Evolutionary conservation across 2,329 filamentous ascomycete genomes (phyloP).

Genomic region (Neurospora crassa): DNA sequence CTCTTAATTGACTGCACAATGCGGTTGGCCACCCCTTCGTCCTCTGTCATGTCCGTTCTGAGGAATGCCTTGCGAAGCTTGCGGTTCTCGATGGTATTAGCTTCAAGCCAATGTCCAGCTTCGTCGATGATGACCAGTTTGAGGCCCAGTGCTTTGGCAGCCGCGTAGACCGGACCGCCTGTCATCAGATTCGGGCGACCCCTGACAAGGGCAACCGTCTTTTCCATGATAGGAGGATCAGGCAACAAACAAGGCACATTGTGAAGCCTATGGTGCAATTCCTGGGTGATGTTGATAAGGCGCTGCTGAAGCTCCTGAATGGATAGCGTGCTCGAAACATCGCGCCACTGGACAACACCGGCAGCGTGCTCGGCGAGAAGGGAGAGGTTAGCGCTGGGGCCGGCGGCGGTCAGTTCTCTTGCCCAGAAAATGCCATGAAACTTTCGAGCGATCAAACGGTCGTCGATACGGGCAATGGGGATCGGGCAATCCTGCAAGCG

Average conservation of each 20-base stretch:
- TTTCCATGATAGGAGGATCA: constrained; percentile 7
- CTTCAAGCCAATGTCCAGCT: constrained; percentile 17
- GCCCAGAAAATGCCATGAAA: constrained; percentile 5
- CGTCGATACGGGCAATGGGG: constrained; percentile 9
- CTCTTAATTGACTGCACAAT: constrained; percentile 11
- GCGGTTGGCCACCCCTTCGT: constrained; percentile 10
- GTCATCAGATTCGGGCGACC: constrained; percentile 16
- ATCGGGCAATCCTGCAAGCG: constrained; percentile 16
- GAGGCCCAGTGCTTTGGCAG: constrained; percentile 12
- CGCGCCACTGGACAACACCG: constrained; percentile 15
- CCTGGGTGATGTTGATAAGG: constrained; percentile 8
- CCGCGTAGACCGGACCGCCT: constrained; percentile 14
- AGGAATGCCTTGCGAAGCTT: constrained; percentile 17
- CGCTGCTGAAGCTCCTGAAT: constrained; percentile 10
- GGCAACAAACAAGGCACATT: constrained; percentile 11
- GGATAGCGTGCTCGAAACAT: constrained; percentile 8
- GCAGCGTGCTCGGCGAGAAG: constrained; percentile 11
- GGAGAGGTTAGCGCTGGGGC: constrained; percentile 6
- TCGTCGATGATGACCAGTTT: constrained; percentile 18
- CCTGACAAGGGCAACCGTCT: constrained; percentile 14
- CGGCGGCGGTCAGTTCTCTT: neutral
- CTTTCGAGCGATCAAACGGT: constrained; percentile 4
- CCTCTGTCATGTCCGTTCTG: constrained; percentile 18
- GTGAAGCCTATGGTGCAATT: constrained; percentile 12
- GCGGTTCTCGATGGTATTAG: constrained; percentile 12